Evolutionary conservation across 1,284 basidiomycete species (phyloP).

Genomic region (Cryptococcus depauperatus): DNA sequence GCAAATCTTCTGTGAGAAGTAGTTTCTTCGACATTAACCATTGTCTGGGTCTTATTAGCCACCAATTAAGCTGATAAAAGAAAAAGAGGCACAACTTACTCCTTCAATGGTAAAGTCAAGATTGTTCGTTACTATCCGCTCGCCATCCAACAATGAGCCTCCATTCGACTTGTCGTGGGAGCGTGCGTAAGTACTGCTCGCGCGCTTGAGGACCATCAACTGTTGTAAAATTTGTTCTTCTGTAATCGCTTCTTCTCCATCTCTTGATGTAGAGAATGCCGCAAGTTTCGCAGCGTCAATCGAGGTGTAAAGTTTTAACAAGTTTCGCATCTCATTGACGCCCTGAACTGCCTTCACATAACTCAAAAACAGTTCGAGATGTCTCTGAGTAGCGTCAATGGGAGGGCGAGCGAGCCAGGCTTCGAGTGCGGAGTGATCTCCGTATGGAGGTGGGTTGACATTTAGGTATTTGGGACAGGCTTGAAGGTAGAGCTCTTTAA

Average conservation of each 20-base stretch:
- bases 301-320: constrained; percentile 91
- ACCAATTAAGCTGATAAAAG: constrained; percentile 7
- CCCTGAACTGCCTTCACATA: constrained; percentile 68
- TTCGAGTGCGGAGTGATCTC: constrained; percentile 62
- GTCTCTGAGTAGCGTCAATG: constrained; percentile 72
- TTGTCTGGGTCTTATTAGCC: too few species aligned
- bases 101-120: constrained; percentile 92
- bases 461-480: constrained; percentile 96
- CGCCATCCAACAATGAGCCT: constrained; percentile 65
- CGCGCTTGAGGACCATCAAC: constrained; percentile 93
- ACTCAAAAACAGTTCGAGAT: constrained; percentile 69
- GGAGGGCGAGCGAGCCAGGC: constrained; percentile 51
- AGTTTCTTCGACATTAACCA: constrained; percentile 91
- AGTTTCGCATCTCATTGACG: constrained; percentile 77
- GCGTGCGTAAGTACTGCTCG: constrained; percentile 55
- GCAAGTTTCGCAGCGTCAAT: constrained; percentile 87
- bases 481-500: constrained; percentile 89
- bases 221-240: constrained; percentile 93
- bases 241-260: constrained; percentile 75
- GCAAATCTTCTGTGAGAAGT: constrained; percentile 86
- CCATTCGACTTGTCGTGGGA: constrained; percentile 53
- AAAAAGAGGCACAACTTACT: constrained; percentile 56
- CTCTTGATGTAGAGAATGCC: constrained; percentile 56
- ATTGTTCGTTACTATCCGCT: constrained; percentile 82
- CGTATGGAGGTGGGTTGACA: constrained; percentile 87